A percentile compares a stretch with the other conserved stretches of the same genome.
Evolutionary conservation across 2,329 filamentous ascomycete genomes (phyloP).

Genomic region (Fusarium begoniae): DNA sequence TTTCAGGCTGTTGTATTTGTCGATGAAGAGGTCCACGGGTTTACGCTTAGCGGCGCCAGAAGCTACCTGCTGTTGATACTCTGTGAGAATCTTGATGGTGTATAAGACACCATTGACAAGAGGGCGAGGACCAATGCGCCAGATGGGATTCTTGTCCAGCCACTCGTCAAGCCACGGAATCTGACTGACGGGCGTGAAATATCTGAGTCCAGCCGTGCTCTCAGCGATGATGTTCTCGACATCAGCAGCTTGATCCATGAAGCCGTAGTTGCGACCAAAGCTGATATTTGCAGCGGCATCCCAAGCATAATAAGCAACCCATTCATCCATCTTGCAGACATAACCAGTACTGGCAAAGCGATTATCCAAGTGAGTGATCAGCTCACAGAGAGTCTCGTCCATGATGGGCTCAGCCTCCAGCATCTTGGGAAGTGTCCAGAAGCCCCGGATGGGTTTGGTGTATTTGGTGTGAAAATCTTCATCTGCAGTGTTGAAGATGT

Average conservation of each 20-base stretch:
- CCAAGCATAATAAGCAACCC: conserved; percentile 35
- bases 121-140: conserved; percentile 6
- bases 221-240: conserved; percentile 24
- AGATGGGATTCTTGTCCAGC: conserved; percentile 36
- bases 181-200: conserved; percentile 33
- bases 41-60: conserved; percentile 20
- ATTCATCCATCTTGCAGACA: conserved; percentile 34
- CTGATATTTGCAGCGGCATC: conserved; percentile 35
- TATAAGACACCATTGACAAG: conserved; percentile 19
- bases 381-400: conserved; percentile 28
- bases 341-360: conserved; percentile 11
- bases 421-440: conserved; percentile 34
- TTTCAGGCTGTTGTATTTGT: conserved; percentile 30
- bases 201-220: conserved; percentile 22
- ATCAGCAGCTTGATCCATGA: conserved; percentile 24
- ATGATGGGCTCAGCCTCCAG: conserved; percentile 34
- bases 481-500: conserved; percentile 37
- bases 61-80: conserved; percentile 27
- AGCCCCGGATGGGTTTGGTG: conserved; percentile 35
- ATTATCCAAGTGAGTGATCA: conserved; percentile 17
- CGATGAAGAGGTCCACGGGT: conserved; percentile 32
- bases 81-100: conserved; percentile 31
- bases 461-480: conserved; percentile 33
- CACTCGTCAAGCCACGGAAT: conserved; percentile 37
- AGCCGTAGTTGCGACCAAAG: conserved; percentile 25